Conservation (phyloP, 1,139 yeast species). For the Pichia sp. region DNA sequence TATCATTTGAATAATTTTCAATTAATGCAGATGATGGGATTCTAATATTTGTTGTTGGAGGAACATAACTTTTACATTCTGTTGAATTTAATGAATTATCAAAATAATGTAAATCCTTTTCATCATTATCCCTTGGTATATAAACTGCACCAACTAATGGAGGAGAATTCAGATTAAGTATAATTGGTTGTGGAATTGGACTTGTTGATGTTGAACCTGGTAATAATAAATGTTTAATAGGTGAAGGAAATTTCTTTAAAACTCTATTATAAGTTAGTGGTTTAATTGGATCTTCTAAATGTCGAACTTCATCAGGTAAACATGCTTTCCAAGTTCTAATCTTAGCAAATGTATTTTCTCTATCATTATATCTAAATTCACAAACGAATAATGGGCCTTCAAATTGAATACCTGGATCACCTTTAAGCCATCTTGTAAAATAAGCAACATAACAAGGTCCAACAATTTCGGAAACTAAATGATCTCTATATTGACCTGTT, state of each 20-base stretch:
- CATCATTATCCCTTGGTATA: conserved; percentile 62
- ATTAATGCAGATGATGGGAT: conserved; percentile 29
- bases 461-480: conserved; percentile 75
- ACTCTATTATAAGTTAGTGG: conserved; percentile 55
- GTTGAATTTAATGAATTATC: conserved; percentile 29
- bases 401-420: conserved; percentile 79
- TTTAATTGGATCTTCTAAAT: conserved; percentile 76
- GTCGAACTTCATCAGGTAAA: conserved; percentile 92
- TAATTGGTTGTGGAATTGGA: conserved; percentile 77
- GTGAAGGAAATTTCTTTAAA: conserved; percentile 72
- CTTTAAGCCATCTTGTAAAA: conserved; percentile 89
- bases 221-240: conserved; percentile 70
- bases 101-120: conserved; percentile 76
- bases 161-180: conserved; percentile 80
- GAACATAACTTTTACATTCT: conserved; percentile 27
- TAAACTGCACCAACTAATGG: conserved; percentile 91
- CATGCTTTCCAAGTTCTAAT: conserved; percentile 99
- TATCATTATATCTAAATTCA: conserved; percentile 90
- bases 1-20: too few relatives aligned
- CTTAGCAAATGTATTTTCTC: conserved; percentile 83
- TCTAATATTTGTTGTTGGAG: conserved; percentile 26
- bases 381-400: conserved; percentile 89
- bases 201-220: conserved; percentile 65
- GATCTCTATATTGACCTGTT: conserved; percentile 96
- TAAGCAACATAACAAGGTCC: conserved; percentile 95